A percentile compares a stretch with the other conserved stretches of the same genome.
phyloP scores from a whole-genome alignment of 192 early-diverging fungal species.

The Linnemannia exigua region DNA sequence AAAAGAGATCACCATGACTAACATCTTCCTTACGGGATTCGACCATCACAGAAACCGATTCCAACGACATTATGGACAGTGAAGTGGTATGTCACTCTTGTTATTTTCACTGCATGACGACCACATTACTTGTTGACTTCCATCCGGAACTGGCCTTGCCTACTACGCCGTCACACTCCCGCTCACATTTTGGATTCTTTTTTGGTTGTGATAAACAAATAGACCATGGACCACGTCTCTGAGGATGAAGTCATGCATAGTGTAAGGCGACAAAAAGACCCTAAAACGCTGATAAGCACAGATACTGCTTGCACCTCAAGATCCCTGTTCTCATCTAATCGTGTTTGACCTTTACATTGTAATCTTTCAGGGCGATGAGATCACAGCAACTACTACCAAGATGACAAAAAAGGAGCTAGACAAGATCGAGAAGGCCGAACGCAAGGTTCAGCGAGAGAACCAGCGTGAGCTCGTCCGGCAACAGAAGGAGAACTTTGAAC shows the following conservation, averaged over 20 bases:
- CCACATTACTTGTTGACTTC: not conserved
- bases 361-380: not conserved
- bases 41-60: not conserved
- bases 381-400: not conserved
- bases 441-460: slow-evolving; percentile 46
- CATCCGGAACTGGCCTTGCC: not conserved
- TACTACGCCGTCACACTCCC: not conserved
- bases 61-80: not conserved
- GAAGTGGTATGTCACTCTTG: not conserved
- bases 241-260: slow-evolving; percentile 52
- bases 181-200: slow-evolving; percentile 2
- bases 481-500: slow-evolving; percentile 51
- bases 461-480: slow-evolving; percentile 50
- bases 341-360: not conserved
- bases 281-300: not conserved
- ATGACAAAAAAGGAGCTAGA: slow-evolving; percentile 43
- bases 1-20: slow-evolving; percentile 3
- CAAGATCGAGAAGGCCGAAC: slow-evolving; percentile 44
- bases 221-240: slow-evolving; percentile 30
- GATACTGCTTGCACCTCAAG: not conserved
- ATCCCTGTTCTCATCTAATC: not conserved
- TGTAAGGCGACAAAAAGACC: slow-evolving; percentile 22
- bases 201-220: not conserved
- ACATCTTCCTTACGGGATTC: not conserved
- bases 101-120: not conserved